A percentile compares a stretch with the other conserved stretches of the same genome.
Conservation (phyloP, 306 rosid genomes). For the Citrullus amarus region DNA sequence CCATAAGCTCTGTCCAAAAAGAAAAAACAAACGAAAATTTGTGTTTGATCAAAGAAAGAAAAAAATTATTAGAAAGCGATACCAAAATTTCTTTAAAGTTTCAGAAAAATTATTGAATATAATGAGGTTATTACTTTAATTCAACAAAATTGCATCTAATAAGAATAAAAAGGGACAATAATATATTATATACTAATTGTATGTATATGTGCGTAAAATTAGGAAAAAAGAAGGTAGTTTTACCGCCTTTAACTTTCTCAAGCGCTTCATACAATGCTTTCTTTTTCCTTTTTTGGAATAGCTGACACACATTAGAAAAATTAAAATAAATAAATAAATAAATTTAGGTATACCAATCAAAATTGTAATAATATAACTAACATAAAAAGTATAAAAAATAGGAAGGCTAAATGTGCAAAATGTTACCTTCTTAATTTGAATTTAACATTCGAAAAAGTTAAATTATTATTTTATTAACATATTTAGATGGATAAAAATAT, state of each 20-base stretch:
- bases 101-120: too few species aligned
- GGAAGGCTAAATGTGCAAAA: too few species aligned
- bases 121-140: neutral
- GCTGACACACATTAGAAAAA: constrained; percentile 12
- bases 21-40: too few species aligned
- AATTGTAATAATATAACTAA: neutral
- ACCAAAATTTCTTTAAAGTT: too few species aligned
- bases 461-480: neutral
- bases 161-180: too few species aligned
- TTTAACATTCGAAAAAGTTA: too few species aligned
- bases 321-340: neutral
- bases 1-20: constrained; percentile 75
- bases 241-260: constrained; percentile 81
- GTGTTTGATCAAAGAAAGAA: too few species aligned
- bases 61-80: too few species aligned
- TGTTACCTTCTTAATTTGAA: too few species aligned
- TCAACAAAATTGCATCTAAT: neutral
- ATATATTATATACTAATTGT: too few species aligned
- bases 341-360: neutral
- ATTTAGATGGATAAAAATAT: neutral
- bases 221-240: neutral
- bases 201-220: neutral
- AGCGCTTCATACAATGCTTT: constrained; percentile 78
- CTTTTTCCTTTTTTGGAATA: constrained; percentile 46
- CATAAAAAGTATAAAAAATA: neutral